These are phyloP conservation scores for Suhomyces bolitotheri DNA, from an alignment of 1,139 yeast genomes.

Conservation along the genomic window DNA sequence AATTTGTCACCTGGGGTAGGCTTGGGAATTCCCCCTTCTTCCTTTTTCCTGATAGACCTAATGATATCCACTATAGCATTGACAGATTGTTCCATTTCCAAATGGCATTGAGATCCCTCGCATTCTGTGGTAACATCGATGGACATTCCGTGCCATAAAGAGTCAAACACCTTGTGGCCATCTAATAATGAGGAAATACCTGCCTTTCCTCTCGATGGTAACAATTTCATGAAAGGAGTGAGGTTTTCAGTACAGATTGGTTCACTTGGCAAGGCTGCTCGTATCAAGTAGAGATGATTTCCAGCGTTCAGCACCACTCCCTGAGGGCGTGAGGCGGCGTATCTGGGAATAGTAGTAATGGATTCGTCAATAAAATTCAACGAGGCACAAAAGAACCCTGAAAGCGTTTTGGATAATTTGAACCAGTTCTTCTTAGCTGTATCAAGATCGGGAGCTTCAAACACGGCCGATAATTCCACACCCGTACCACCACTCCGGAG, in stretches of 20 bases:
- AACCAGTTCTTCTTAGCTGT: slow-evolving; percentile 71
- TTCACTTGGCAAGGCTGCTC: slow-evolving; percentile 92
- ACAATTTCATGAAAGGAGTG: slow-evolving; percentile 85
- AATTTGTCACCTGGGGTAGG: slow-evolving; percentile 70
- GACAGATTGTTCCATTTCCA: slow-evolving; percentile 67
- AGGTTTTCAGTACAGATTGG: slow-evolving; percentile 97
- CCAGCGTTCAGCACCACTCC: slow-evolving; percentile 19
- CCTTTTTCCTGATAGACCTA: slow-evolving; percentile 58
- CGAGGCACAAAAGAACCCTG: slow-evolving; percentile 95
- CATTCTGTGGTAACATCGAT: slow-evolving; percentile 74
- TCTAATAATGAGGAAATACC: slow-evolving; percentile 85
- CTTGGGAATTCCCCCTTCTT: slow-evolving; percentile 72
- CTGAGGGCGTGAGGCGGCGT: slow-evolving; percentile 17
- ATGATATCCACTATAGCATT: slow-evolving; percentile 75
- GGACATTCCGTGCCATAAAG: slow-evolving; percentile 94
- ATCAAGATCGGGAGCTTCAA: slow-evolving; percentile 60
- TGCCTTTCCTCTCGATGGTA: slow-evolving; percentile 91
- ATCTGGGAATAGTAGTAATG: slow-evolving; percentile 71
- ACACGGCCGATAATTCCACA: slow-evolving; percentile 86
- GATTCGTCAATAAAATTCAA: slow-evolving; percentile 82
- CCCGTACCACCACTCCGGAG: slow-evolving; percentile 87
- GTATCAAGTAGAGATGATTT: slow-evolving; percentile 54
- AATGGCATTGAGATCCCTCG: slow-evolving; percentile 41
- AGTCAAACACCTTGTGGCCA: slow-evolving; percentile 94
- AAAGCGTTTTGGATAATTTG: slow-evolving; percentile 67